These are phyloP conservation scores for Apiotrichum mycotoxinovorans DNA, from an alignment of 1,284 basidiomycete species.

Conservation along the genomic window DNA sequence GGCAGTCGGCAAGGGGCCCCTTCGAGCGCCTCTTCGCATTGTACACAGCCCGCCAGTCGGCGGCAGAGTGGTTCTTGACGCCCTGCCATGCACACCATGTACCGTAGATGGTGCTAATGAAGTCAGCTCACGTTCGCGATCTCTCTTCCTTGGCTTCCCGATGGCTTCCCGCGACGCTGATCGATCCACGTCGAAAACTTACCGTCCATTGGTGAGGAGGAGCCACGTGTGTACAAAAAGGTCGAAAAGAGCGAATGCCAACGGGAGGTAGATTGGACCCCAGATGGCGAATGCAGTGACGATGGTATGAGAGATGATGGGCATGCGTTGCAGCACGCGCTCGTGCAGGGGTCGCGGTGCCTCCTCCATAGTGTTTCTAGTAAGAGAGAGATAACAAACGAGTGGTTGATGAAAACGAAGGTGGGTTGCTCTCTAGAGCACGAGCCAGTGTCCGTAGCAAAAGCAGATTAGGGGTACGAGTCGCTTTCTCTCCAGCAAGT, in stretches of 20 bases:
- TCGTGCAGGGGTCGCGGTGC: background rate
- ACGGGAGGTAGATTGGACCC: conserved; percentile 30
- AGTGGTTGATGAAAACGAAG: background rate
- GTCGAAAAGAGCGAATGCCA: conserved; percentile 22
- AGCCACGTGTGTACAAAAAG: conserved; percentile 30
- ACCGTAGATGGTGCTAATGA: conserved; percentile 26
- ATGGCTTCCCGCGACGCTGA: background rate
- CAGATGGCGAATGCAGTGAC: conserved; percentile 26
- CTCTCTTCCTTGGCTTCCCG: too few species aligned
- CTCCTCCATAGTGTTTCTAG: background rate
- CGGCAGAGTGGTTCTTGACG: conserved; percentile 22
- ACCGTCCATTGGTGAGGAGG: conserved; percentile 30
- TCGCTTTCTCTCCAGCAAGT: too few species aligned
- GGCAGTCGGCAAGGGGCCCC: conserved; percentile 7
- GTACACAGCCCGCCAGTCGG: conserved; percentile 28
- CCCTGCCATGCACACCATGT: conserved; percentile 28
- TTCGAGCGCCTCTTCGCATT: background rate
- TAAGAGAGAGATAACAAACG: background rate
- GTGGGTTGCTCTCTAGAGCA: background rate
- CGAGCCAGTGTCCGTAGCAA: background rate
- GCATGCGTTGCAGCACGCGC: conserved; percentile 30
- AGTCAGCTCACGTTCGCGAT: background rate
- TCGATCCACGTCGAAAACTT: conserved; percentile 1
- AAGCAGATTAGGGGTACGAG: background rate
- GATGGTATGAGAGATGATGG: conserved; percentile 31